Evolutionary conservation across 768 basidiomycete genomes (phyloP).

Genomic region (Collybiopsis luxurians): DNA sequence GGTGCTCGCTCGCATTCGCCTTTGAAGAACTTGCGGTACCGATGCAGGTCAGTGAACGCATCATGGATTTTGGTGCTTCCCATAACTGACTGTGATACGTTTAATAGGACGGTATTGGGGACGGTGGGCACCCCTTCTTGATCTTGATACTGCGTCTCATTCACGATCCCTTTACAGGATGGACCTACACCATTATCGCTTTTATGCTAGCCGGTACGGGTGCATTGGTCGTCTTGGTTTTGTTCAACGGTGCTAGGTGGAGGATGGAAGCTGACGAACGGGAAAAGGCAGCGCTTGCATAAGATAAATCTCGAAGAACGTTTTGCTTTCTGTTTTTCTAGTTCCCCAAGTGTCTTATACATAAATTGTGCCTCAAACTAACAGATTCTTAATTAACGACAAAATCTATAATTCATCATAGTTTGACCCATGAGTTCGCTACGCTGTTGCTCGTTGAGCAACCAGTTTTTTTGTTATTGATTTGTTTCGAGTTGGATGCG

Average conservation of each 20-base stretch:
- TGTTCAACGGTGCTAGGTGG: conserved; percentile 59
- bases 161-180: conserved; percentile 25
- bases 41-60: conserved; percentile 47
- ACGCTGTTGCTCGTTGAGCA: too few species aligned
- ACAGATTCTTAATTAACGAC: too few species aligned
- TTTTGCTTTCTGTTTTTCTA: too few species aligned
- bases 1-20: conserved; percentile 66
- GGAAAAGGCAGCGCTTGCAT: not conserved
- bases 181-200: conserved; percentile 67
- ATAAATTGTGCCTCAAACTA: too few species aligned
- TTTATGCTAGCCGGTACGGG: conserved; percentile 49
- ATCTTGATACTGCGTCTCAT: too few species aligned
- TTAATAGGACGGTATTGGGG: conserved; percentile 62
- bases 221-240: conserved; percentile 54
- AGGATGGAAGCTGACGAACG: conserved; percentile 44
- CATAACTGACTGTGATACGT: not conserved
- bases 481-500: too few species aligned
- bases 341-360: too few species aligned
- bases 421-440: too few species aligned
- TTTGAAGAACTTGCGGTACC: conserved; percentile 73
- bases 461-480: too few species aligned
- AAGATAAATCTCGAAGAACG: too few species aligned
- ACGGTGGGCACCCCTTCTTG: conserved; percentile 42
- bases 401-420: too few species aligned
- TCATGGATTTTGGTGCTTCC: not conserved